Evolutionary conservation across 768 basidiomycete genomes (phyloP).

Genomic region (Cubamyces sp.): DNA sequence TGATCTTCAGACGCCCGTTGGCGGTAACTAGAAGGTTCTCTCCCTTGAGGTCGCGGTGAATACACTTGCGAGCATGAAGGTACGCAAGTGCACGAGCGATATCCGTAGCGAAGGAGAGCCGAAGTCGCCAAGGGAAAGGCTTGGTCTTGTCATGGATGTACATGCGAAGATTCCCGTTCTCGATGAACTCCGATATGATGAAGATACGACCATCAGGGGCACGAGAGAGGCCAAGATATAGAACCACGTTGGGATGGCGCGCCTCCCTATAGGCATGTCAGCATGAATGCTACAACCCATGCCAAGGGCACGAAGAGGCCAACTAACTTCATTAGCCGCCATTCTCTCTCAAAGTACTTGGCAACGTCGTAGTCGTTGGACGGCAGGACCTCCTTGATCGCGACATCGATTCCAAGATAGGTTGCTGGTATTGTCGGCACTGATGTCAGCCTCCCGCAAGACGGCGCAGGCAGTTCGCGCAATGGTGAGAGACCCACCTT

Average conservation of each 20-base stretch:
- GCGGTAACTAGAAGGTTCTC: constrained; percentile 96
- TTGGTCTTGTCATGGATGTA: constrained; percentile 87
- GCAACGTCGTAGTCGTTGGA: constrained; percentile 91
- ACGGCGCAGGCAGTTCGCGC: neutral
- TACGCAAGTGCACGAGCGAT: constrained; percentile 95
- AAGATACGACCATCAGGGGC: constrained; percentile 88
- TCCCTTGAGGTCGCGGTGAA: constrained; percentile 92
- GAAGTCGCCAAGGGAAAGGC: constrained; percentile 91
- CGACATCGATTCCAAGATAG: constrained; percentile 95
- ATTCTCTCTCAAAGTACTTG: constrained; percentile 99
- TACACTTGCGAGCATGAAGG: constrained; percentile 91
- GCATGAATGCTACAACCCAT: neutral
- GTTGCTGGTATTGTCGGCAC: constrained; percentile 50
- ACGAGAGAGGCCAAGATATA: constrained; percentile 88
- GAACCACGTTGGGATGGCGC: constrained; percentile 89
- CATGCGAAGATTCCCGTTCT: constrained; percentile 86
- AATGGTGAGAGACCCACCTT: constrained; percentile 52
- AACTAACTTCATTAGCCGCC: constrained; percentile 87
- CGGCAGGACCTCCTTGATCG: constrained; percentile 95
- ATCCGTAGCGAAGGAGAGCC: constrained; percentile 94
- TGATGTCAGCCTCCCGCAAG: constrained; percentile 6
- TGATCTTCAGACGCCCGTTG: constrained; percentile 94
- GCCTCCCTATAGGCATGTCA: constrained; percentile 58
- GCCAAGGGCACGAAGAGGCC: constrained; percentile 6
- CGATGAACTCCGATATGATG: constrained; percentile 94